Evolutionary conservation across 352 stramenopile species (phyloP), one percentile per base, ranked within the genome.

Genomic region (Phytophthora sp.): DNA sequence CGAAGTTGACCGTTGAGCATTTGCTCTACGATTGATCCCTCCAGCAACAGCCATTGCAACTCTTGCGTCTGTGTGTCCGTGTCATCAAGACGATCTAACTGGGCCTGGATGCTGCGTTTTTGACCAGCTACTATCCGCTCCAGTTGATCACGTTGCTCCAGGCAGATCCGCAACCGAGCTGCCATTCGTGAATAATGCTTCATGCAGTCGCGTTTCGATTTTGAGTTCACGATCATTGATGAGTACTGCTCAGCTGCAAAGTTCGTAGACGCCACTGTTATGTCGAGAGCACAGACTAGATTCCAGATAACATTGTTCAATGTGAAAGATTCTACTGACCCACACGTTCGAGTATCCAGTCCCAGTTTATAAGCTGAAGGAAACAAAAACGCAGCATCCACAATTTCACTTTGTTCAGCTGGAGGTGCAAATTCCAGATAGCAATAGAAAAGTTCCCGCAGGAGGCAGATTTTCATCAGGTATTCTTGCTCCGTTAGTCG

Each of bases 301-400:
- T 66, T 77, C 81, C 81, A 90, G 20, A 89, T 79, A 16, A 84
- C 42, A 18, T 49, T 72, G 20, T 69, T 65, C 16, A 77, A 42
- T 16, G 20, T 64, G 16, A 38, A 57, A 13, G 67, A 59, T 3
- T 71, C 54, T 15, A 75, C 11, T n/a, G 62, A 59, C 1, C 26
- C 26, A 47, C 46, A 65, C 0, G 44, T 20, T 18, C 73, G 39
- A n/a, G 26, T 23, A 42, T 67, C 31, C 30, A 75, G 15, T 1
- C 33, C 47, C 7, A 36, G 30, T 11, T 52, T 57, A 44, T 74
- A 77, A 38, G 31, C 24, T 11, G 45, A 57, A 4, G 75, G 77
- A 7, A 91, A 44, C 18, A 84, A 57, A 56, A 91, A 88, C 11
- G 71, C 77, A 38, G 72, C 74, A 49, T 84, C 61, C n/a, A 86